Percentiles rank a stretch among this genome's conserved stretches.
phyloP scores from a whole-genome alignment of 495 filamentous ascomycete species.

The Parachaetomium inaequale region DNA sequence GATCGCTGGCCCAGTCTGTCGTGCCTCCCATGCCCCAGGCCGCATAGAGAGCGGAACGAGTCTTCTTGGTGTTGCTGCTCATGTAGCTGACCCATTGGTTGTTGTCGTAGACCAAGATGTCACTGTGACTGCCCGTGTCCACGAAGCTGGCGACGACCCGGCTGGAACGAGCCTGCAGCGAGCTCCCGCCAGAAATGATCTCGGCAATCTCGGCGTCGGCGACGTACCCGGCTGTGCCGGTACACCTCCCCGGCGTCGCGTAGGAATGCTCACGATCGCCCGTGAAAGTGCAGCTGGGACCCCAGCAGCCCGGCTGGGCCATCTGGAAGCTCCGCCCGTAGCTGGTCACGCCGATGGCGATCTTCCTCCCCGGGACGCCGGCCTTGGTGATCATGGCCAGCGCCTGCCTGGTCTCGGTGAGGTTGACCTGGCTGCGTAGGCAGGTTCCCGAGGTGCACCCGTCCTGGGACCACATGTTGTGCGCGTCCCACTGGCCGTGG shows the following conservation, averaged over 20 bases:
- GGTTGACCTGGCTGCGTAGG: constrained; percentile 42
- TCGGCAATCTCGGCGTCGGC: constrained; percentile 35
- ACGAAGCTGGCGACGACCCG: not conserved
- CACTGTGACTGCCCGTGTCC: constrained; percentile 20
- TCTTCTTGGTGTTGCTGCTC: constrained; percentile 28
- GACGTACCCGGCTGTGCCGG: constrained; percentile 35
- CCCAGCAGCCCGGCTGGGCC: constrained; percentile 15
- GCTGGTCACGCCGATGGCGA: constrained; percentile 39
- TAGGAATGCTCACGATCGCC: constrained; percentile 15
- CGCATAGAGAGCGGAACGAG: constrained; percentile 26
- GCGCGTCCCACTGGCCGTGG: constrained; percentile 13
- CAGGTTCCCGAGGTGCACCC: constrained; percentile 32
- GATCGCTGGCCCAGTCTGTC: constrained; percentile 43
- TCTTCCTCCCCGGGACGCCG: constrained; percentile 39
- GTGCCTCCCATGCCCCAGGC: constrained; percentile 35
- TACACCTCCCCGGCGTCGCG: constrained; percentile 38
- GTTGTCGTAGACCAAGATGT: constrained; percentile 44
- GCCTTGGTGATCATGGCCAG: constrained; percentile 52
- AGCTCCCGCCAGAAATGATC: not conserved
- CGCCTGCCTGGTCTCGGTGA: constrained; percentile 39
- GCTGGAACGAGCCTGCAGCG: not conserved
- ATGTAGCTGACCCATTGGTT: constrained; percentile 46
- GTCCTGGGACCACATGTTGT: constrained; percentile 19
- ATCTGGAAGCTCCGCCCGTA: constrained; percentile 42
- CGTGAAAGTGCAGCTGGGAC: constrained; percentile 16